Evolutionary conservation across 2,329 filamentous ascomycete species (phyloP).

Genomic region (Aciculosporium take): DNA sequence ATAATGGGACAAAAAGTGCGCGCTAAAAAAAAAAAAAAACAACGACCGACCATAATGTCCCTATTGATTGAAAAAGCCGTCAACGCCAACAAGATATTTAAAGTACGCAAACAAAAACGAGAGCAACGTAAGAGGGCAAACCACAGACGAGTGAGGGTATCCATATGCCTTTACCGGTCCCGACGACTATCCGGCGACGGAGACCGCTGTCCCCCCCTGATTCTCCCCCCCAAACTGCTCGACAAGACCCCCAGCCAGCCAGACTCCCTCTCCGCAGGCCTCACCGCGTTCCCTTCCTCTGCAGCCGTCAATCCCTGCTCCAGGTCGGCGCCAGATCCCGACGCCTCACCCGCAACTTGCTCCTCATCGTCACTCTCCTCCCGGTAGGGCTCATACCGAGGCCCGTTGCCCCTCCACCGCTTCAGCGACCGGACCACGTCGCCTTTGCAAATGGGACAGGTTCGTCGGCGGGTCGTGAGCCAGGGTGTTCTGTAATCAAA

Average conservation of each 20-base stretch:
- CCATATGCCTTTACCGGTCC: no score
- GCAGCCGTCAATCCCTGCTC: constrained; percentile 26
- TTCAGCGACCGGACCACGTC: constrained; percentile 70
- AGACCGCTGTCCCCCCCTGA: constrained; percentile 11
- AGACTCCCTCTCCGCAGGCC: constrained; percentile 14
- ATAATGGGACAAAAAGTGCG: no score
- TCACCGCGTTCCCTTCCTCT: constrained; percentile 10
- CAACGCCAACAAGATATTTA: no score
- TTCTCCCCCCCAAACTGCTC: constrained; percentile 11
- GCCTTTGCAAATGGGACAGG: constrained; percentile 97
- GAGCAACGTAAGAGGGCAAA: not conserved
- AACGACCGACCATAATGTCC: no score
- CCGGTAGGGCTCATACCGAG: constrained; percentile 40
- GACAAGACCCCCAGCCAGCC: constrained; percentile 27
- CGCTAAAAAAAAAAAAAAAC: no score
- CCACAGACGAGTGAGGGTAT: no score
- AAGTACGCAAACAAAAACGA: not conserved
- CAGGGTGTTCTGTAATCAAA: constrained; percentile 63
- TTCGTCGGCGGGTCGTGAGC: constrained; percentile 86
- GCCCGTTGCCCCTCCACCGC: constrained; percentile 34
- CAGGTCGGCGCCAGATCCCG: constrained; percentile 22
- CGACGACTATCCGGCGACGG: constrained; percentile 12
- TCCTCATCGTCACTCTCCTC: constrained; percentile 30
- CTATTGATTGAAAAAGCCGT: no score
- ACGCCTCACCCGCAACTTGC: constrained; percentile 19